Evolutionary conservation across 73 alveolate genomes (phyloP), one percentile per base, ranked within the genome.

Genomic region (Paramecium tetraurelia): DNA sequence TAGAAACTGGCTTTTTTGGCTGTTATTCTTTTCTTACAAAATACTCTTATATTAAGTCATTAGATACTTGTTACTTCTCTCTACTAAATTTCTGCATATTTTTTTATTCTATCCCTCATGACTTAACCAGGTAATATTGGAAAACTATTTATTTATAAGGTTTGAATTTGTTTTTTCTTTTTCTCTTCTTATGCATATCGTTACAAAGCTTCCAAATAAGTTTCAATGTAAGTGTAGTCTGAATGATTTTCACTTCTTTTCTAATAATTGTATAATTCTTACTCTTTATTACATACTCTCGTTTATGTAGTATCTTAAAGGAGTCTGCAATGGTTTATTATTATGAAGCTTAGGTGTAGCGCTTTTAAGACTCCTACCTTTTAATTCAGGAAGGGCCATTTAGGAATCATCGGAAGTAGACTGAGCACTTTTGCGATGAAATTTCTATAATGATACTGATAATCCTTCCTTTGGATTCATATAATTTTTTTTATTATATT

Each of bases 51-150:
- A 21, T 43, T 31, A 16, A 35, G 11, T 8, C 16, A 14, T 29
- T 16, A 16, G 4, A 33, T 72, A 80, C 90, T 80, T 20, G 8
- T 3, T 1, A 80, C 90, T 31, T 41, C 72, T 80, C 75, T 80
- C 4, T 72, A 44, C 46, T 80, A 41, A 8, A 22, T 35, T 80
- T 80, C 90, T 21, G 76, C 75, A 48, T 80, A 80, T 48, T 80
- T 80, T 46, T 46, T 80, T 12, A 80, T 80, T 21, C 90, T 80
- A 10, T 80, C 90, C 24, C 90, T 80, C 70, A 80, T 20, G 12
- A 31, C 31, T 12, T 48, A 41, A 11, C 63, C 76, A 24, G 90
- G 90, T 80, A 80, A 41, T 18, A 24, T 24, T 4, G 76, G 90
- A 41, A 80, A 48, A 31, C 48, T 24, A 41, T 33, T 22, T n/a